Evolutionary conservation across 768 basidiomycete genomes (phyloP).

Genomic region (Lactifluus hygrophoroides): DNA sequence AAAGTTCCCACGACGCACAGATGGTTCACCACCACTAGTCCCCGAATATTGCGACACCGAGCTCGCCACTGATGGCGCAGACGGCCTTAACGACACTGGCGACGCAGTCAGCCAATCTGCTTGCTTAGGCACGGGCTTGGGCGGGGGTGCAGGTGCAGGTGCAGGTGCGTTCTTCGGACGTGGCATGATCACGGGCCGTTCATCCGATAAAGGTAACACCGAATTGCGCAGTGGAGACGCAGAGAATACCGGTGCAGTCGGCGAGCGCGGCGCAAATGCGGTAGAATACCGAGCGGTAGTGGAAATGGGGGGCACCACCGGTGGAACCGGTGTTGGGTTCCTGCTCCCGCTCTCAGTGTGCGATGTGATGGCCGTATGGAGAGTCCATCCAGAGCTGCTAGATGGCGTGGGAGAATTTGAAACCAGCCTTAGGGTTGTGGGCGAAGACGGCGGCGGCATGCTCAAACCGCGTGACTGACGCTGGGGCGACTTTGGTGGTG

Average conservation of each 20-base stretch:
- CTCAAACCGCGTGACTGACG: too few relatives aligned
- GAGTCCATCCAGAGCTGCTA: too few relatives aligned
- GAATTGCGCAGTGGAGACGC: not conserved
- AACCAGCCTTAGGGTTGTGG: too few relatives aligned
- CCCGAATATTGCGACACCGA: constrained; percentile 32
- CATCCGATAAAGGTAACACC: not conserved
- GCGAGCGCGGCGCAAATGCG: not conserved
- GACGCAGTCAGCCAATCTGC: not conserved
- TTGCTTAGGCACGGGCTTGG: not conserved
- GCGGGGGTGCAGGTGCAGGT: not conserved
- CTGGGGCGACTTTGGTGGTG: not conserved
- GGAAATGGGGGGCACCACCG: too few relatives aligned
- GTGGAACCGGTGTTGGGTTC: too few relatives aligned
- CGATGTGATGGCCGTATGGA: too few relatives aligned
- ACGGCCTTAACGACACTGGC: constrained; percentile 10
- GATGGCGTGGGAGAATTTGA: too few relatives aligned
- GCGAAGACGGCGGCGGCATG: too few relatives aligned
- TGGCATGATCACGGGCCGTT: constrained; percentile 12
- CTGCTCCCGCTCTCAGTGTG: too few relatives aligned
- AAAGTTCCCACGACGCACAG: constrained; percentile 23
- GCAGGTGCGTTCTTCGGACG: constrained; percentile 1
- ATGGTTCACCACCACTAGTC: constrained; percentile 33
- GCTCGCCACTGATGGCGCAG: constrained; percentile 28
- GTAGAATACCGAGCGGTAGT: too few relatives aligned
- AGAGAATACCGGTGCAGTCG: not conserved